phyloP scores from a whole-genome alignment of 441 rosid species.

The Metrosideros polymorpha region DNA sequence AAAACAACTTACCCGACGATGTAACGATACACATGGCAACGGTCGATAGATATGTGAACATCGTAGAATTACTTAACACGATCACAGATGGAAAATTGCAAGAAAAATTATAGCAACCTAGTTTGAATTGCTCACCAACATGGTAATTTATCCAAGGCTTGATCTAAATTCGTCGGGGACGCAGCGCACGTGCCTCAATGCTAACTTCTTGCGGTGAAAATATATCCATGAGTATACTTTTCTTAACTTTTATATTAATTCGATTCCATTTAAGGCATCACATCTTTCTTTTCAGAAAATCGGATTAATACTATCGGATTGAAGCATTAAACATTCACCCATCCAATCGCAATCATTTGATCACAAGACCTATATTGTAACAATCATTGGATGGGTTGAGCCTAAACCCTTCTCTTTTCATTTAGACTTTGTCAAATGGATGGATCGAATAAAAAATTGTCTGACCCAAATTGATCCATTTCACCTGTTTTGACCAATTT shows the following conservation, averaged over 20 bases:
- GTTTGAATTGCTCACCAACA: background rate
- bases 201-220: background rate
- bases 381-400: background rate
- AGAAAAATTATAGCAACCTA: background rate
- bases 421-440: too few relatives aligned
- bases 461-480: too few relatives aligned
- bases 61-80: too few relatives aligned
- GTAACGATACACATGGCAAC: too few relatives aligned
- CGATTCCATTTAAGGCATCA: background rate
- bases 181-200: fast-evolving
- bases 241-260: background rate
- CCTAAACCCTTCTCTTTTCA: background rate
- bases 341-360: background rate
- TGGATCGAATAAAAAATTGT: too few relatives aligned
- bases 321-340: background rate
- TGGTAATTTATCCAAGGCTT: background rate
- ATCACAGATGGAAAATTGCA: background rate
- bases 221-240: background rate
- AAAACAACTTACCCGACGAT: too few relatives aligned
- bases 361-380: background rate
- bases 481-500: too few relatives aligned
- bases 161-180: too few relatives aligned
- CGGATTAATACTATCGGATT: background rate
- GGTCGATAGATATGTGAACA: too few relatives aligned
- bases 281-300: background rate